These are phyloP conservation scores for Juglanconis oblonga DNA, from an alignment of 2,329 filamentous ascomycete species.

Conservation along the genomic window DNA sequence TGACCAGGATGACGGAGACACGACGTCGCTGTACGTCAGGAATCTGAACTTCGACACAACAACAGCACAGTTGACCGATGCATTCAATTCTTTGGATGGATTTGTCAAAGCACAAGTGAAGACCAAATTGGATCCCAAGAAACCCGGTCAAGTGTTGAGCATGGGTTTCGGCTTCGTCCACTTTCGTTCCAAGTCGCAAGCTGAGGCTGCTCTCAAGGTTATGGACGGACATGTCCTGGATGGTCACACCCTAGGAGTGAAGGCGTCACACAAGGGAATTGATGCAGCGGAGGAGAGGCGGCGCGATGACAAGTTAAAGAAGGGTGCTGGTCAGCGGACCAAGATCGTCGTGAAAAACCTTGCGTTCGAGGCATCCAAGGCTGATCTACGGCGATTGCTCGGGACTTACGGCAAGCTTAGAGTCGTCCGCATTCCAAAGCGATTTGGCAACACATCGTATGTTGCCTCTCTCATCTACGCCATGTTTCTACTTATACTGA, in stretches of 20 bases:
- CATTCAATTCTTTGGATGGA: constrained; percentile 78
- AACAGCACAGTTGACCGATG: constrained; percentile 69
- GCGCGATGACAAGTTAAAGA: constrained; percentile 80
- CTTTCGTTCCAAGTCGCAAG: constrained; percentile 74
- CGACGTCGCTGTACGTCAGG: constrained; percentile 85
- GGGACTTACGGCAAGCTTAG: constrained; percentile 88
- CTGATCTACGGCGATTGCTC: constrained; percentile 83
- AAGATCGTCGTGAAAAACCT: constrained; percentile 99
- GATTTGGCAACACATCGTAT: constrained; percentile 75
- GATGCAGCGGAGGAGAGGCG: constrained; percentile 86
- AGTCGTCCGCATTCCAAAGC: constrained; percentile 90
- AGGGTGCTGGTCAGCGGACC: constrained; percentile 70
- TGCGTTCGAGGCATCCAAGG: constrained; percentile 92
- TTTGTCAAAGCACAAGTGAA: constrained; percentile 90
- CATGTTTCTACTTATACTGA: constrained; percentile 3
- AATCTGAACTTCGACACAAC: constrained; percentile 93
- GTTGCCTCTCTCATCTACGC: neutral
- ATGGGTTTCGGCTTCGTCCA: constrained; percentile 98
- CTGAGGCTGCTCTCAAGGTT: constrained; percentile 73
- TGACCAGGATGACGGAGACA: constrained; percentile 55
- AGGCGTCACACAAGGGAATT: constrained; percentile 79
- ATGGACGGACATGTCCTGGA: constrained; percentile 91
- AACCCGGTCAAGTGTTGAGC: constrained; percentile 79
- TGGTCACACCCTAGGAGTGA: constrained; percentile 79
- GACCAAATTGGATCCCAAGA: constrained; percentile 90